Evolutionary conservation across 2,329 filamentous ascomycete species (phyloP).

Genomic region (Colletotrichum incanum): DNA sequence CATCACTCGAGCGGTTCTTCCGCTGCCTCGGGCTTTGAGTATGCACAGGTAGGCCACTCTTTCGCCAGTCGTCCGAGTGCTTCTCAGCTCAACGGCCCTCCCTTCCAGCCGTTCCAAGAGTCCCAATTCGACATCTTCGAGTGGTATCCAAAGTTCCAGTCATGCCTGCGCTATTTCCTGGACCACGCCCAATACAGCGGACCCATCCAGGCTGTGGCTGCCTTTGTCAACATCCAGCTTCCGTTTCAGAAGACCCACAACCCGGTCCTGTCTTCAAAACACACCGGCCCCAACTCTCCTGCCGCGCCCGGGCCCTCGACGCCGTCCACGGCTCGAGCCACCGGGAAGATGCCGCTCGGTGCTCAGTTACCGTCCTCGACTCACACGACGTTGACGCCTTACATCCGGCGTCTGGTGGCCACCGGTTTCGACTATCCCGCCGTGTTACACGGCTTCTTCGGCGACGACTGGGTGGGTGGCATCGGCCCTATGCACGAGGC

Average conservation of each 20-base stretch:
- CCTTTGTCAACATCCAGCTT: constrained; percentile 91
- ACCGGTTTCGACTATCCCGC: constrained; percentile 91
- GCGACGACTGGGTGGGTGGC: constrained; percentile 89
- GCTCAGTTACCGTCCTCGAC: constrained; percentile 49
- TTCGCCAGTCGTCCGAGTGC: constrained; percentile 20
- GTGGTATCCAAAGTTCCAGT: constrained; percentile 93
- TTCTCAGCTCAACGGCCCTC: constrained; percentile 36
- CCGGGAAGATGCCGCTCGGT: constrained; percentile 51
- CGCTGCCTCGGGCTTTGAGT: constrained; percentile 41
- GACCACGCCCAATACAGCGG: constrained; percentile 89
- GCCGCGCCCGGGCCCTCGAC: constrained; percentile 51
- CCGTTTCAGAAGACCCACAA: constrained; percentile 80
- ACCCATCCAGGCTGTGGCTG: constrained; percentile 88
- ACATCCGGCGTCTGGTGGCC: constrained; percentile 89
- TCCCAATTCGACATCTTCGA: constrained; percentile 84
- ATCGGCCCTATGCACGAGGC: constrained; percentile 88
- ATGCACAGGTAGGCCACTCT: constrained; percentile 43
- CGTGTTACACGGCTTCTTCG: constrained; percentile 96
- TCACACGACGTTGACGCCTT: constrained; percentile 83
- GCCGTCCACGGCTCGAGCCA: constrained; percentile 47
- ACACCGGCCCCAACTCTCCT: constrained; percentile 52
- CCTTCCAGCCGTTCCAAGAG: constrained; percentile 61
- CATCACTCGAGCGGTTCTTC: constrained; percentile 39
- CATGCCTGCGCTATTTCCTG: constrained; percentile 91
- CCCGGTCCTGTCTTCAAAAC: constrained; percentile 60